A percentile compares a stretch with the other conserved stretches of the same genome.
Evolutionary conservation across 2,329 filamentous ascomycete genomes (phyloP).

Genomic region (Kalmusia sp.): DNA sequence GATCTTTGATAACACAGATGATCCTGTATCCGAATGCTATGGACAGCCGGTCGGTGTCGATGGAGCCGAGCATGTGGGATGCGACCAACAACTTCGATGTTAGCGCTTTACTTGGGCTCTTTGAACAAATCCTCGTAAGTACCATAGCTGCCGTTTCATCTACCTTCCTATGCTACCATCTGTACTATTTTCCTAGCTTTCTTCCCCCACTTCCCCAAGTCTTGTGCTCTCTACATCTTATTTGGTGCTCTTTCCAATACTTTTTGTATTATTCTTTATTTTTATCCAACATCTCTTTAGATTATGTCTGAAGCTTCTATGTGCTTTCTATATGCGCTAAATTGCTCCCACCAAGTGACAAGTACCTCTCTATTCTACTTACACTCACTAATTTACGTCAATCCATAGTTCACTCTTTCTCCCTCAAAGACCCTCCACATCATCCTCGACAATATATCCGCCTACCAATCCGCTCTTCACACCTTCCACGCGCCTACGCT

Average conservation of each 20-base stretch:
- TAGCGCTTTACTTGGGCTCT: neutral
- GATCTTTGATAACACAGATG: neutral
- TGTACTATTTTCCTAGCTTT: no score
- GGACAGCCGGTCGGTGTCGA: neutral
- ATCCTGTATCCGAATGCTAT: neutral
- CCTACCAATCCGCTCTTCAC: neutral
- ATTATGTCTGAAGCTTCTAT: no score
- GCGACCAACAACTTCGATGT: neutral
- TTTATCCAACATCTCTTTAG: no score
- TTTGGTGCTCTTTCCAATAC: no score
- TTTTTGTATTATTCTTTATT: no score
- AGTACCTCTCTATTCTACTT: no score
- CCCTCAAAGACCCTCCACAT: neutral
- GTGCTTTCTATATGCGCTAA: no score
- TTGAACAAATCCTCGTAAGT: neutral
- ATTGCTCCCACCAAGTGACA: no score
- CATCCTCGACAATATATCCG: constrained; percentile 2
- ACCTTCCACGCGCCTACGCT: neutral
- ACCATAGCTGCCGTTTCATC: no score
- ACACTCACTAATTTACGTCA: neutral
- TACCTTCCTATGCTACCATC: no score
- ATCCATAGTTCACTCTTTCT: neutral
- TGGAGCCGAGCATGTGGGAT: constrained; percentile 1
- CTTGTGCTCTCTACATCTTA: no score
- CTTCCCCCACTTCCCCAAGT: no score